Evolutionary conservation across 176 grass and related monocot species (phyloP).

Genomic region (Carex pumila): DNA sequence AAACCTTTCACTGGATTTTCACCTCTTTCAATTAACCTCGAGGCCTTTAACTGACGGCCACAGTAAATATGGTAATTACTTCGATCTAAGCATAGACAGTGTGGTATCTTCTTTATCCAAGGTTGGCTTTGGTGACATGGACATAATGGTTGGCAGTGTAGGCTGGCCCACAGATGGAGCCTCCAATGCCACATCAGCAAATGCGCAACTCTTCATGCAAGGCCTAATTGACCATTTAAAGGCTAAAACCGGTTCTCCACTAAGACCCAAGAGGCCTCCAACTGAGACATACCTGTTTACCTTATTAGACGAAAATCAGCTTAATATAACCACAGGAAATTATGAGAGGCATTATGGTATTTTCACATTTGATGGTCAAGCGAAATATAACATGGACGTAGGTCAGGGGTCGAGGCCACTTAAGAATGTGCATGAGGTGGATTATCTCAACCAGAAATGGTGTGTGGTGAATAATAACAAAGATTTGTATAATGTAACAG

Average conservation of each 20-base stretch:
- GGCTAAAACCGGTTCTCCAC: constrained; percentile 70
- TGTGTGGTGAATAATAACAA: constrained; percentile 83
- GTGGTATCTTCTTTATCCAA: constrained; percentile 69
- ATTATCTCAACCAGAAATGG: constrained; percentile 73
- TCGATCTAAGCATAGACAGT: constrained; percentile 77
- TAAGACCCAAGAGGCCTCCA: constrained; percentile 65
- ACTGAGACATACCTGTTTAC: constrained; percentile 56
- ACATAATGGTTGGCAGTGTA: constrained; percentile 60
- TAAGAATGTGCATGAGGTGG: constrained; percentile 51
- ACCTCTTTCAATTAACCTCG: constrained; percentile 63
- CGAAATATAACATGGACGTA: constrained; percentile 65
- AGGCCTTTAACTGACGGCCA: constrained; percentile 56
- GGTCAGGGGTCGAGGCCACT: constrained; percentile 69
- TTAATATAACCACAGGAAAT: constrained; percentile 27
- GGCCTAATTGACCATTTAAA: constrained; percentile 68
- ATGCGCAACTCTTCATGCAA: constrained; percentile 67
- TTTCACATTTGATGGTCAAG: constrained; percentile 98
- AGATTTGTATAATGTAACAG: constrained; percentile 56
- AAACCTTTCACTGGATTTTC: constrained; percentile 68
- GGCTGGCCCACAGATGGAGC: constrained; percentile 98
- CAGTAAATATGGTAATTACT: constrained; percentile 75
- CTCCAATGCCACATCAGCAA: constrained; percentile 59
- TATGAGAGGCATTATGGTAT: constrained; percentile 78
- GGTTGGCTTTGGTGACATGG: constrained; percentile 62
- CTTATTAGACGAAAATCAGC: constrained; percentile 84